Base-by-base conservation (phyloP, 2,329 filamentous ascomycete species). In the Fusarium marasasianum region DNA sequence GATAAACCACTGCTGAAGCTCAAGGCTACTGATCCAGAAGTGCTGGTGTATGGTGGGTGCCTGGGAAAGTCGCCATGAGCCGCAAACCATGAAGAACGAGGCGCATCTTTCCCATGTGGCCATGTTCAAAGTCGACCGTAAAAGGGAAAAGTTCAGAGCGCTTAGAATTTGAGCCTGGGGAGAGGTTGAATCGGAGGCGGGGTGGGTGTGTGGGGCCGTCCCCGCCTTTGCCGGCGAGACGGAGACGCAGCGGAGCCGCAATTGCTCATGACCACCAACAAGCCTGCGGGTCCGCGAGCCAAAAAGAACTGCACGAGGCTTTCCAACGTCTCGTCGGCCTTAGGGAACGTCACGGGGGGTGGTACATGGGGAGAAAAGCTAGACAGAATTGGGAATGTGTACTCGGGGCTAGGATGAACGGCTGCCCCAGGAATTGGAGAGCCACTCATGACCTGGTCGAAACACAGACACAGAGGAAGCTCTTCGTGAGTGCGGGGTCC, bases 201-300 rank as follows among this genome's bases (percentile, higher is more conserved):
- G 53, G 65, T 65, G 51, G 31, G 56, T 53, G 63, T 44, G 64
- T 73, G 70, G 74, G 58, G 72, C 59, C 65, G 60, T 58, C 75
- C 57, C 74, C 74, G 63, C 73, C 60, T 47, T 74, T 59, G 55
- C 73, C 76, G 73, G 75, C 73, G 64, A 66, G 75, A 74, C 69
- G 76, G 75, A 78, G 72, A 71, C 73, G 77, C 76, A 76, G 77
- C 77, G 77, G 77, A 78, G 77, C 77, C 77, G 77, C 77, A 78
- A 78, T 76, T 61, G 56, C 31, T 60, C 62, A 53, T 53, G 48
- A 53, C 48, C 17, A 37, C 53, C 60, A 64, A 37, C 67, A 63
- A 67, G 53, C 55, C 66, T 78, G 77, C 77, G 77, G 77, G 77
- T 78, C 77, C 77, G 77, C 76, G 74, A 74, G 65, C 54, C 66